Percentiles rank a stretch among this genome's conserved stretches.
phyloP scores from a whole-genome alignment of 768 basidiomycete species.

The Suillus americanus region DNA sequence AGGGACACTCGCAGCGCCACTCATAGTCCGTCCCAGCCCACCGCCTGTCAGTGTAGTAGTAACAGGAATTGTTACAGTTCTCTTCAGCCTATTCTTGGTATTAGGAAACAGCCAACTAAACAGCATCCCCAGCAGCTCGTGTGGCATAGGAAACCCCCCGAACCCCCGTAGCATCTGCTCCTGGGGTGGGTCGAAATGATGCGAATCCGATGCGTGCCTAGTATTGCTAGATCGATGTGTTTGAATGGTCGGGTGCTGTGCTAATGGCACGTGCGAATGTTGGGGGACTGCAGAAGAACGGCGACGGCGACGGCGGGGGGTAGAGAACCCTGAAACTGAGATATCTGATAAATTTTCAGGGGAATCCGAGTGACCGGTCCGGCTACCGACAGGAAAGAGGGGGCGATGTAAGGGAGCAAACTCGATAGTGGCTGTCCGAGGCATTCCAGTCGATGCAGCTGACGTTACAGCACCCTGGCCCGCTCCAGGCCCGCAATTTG shows the following conservation, averaged over 20 bases:
- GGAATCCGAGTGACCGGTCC: slow-evolving; percentile 11
- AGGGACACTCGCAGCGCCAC: slow-evolving; percentile 31
- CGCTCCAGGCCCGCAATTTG: background rate
- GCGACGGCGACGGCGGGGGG: slow-evolving; percentile 15
- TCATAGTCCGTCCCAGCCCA: slow-evolving; percentile 25
- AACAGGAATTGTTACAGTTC: slow-evolving; percentile 74
- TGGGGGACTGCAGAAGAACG: slow-evolving; percentile 11
- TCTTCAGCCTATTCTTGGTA: slow-evolving; percentile 53
- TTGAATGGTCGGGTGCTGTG: slow-evolving; percentile 17
- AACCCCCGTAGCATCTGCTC: slow-evolving; percentile 46
- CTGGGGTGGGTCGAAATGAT: slow-evolving; percentile 13
- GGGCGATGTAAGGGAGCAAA: slow-evolving; percentile 38
- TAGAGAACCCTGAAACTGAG: background rate
- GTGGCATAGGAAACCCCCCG: slow-evolving; percentile 77
- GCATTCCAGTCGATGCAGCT: slow-evolving; percentile 23
- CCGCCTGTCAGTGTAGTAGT: slow-evolving; percentile 54
- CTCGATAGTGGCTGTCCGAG: slow-evolving; percentile 49
- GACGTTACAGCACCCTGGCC: background rate
- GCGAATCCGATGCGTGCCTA: slow-evolving; percentile 7
- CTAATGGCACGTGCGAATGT: slow-evolving; percentile 16
- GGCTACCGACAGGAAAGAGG: slow-evolving; percentile 27
- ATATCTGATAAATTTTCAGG: slow-evolving; percentile 9
- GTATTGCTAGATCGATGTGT: slow-evolving; percentile 5
- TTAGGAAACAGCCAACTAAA: slow-evolving; percentile 64
- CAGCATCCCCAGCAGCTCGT: slow-evolving; percentile 48